A percentile compares a stretch with the other conserved stretches of the same genome.
phyloP scores from a whole-genome alignment of 345 rosid species.

The Mallotus nudiflorus region DNA sequence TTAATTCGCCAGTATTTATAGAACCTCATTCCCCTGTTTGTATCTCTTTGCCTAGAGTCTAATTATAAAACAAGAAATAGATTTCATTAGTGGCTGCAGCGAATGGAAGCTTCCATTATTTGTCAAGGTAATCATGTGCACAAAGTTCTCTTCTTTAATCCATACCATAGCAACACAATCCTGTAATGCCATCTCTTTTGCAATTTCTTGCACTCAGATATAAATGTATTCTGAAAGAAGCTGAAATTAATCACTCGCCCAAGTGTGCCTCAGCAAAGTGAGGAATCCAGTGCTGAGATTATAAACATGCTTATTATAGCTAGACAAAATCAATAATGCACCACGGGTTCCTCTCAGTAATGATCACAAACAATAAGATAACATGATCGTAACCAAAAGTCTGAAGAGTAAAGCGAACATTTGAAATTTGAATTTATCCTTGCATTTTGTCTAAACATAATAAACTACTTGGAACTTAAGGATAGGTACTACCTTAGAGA shows the following conservation, averaged over 20 bases:
- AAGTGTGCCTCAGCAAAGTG: neutral
- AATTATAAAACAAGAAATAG: conserved; percentile 1
- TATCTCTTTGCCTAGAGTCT: neutral
- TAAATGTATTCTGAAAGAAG: neutral
- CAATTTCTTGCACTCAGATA: neutral
- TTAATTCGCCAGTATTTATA: neutral
- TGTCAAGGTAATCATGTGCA: neutral
- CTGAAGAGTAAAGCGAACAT: neutral
- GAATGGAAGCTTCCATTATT: neutral
- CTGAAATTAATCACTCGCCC: neutral
- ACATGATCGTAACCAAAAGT: neutral
- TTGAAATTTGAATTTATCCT: neutral
- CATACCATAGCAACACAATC: neutral
- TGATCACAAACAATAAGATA: neutral
- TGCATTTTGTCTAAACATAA: neutral
- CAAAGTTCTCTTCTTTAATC: neutral
- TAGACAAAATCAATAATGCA: neutral
- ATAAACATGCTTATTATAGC: neutral
- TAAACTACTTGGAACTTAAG: neutral
- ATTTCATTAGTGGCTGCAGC: neutral
- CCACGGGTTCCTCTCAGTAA: neutral
- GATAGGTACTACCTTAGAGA: neutral
- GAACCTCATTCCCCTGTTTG: neutral
- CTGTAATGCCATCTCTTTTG: neutral
- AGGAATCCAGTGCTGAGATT: neutral